A percentile compares a stretch with the other conserved stretches of the same genome.
Evolutionary conservation across 2,329 filamentous ascomycete species (phyloP).

Genomic region (Colletotrichum sp.): DNA sequence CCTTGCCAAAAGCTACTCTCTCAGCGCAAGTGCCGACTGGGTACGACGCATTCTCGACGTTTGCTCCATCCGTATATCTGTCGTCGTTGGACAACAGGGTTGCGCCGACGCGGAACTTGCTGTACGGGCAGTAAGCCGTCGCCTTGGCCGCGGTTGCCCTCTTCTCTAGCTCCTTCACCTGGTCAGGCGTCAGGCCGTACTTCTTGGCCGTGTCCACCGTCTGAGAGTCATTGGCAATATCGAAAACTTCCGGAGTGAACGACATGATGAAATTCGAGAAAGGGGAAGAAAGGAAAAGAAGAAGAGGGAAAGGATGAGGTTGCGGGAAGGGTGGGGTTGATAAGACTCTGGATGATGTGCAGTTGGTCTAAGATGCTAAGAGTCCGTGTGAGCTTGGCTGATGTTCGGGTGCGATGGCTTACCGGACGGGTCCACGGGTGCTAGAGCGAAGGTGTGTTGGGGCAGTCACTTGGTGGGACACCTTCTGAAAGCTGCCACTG

Average conservation of each 20-base stretch:
- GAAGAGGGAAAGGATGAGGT: neutral
- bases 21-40: conserved; percentile 97
- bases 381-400: neutral
- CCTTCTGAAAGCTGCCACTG: neutral
- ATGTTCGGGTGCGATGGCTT: neutral
- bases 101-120: conserved; percentile 88
- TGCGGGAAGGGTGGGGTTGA: neutral
- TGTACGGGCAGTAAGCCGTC: conserved; percentile 91
- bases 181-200: conserved; percentile 60
- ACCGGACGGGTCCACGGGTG: neutral
- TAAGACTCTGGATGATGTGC: neutral
- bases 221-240: conserved; percentile 28
- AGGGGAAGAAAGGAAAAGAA: neutral
- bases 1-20: conserved; percentile 84
- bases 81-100: conserved; percentile 68
- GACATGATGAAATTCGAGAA: conserved; percentile 9
- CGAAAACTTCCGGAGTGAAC: conserved; percentile 21
- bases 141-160: conserved; percentile 75
- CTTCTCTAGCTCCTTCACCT: conserved; percentile 69
- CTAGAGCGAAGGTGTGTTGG: neutral
- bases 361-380: neutral
- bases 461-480: neutral
- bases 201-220: conserved; percentile 35
- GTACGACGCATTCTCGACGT: conserved; percentile 92
- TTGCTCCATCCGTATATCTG: conserved; percentile 74